Evolutionary conservation across 352 stramenopile genomes (phyloP).

Genomic region (Pythium volutum): DNA sequence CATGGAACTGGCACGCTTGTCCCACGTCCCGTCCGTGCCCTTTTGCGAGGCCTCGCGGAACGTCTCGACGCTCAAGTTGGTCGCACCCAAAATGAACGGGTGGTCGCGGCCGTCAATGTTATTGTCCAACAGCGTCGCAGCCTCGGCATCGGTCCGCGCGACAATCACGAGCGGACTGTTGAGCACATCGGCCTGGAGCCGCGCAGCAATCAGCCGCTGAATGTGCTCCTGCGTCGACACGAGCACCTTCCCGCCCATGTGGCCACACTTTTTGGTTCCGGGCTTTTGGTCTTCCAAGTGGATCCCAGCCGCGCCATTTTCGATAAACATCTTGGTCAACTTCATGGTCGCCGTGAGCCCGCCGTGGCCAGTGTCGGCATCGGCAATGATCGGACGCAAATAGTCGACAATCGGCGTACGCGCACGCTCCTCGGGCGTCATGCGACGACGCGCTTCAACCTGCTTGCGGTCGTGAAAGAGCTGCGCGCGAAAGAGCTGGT

Average conservation of each 20-base stretch:
- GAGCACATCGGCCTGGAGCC: slow-evolving; percentile 96
- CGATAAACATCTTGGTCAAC: slow-evolving; percentile 98
- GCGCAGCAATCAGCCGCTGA: slow-evolving; percentile 94
- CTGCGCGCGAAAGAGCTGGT: slow-evolving; percentile 97
- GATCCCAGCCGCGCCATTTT: slow-evolving; percentile 96
- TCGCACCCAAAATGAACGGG: slow-evolving; percentile 96
- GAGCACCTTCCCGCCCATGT: slow-evolving; percentile 98
- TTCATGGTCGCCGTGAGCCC: slow-evolving; percentile 98
- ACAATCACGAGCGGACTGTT: slow-evolving; percentile 95
- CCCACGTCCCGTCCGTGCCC: slow-evolving; percentile 82
- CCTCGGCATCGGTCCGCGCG: slow-evolving; percentile 96
- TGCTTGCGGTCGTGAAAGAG: slow-evolving; percentile 97
- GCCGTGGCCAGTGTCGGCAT: slow-evolving; percentile 97
- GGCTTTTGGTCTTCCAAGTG: slow-evolving; percentile 99
- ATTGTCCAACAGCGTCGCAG: slow-evolving; percentile 96
- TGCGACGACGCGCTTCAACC: slow-evolving; percentile 89
- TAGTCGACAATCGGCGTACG: slow-evolving; percentile 92
- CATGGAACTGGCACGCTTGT: slow-evolving; percentile 91
- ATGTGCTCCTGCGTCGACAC: slow-evolving; percentile 97
- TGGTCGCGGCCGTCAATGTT: slow-evolving; percentile 97
- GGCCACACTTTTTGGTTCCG: slow-evolving; percentile 99
- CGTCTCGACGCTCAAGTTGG: slow-evolving; percentile 85
- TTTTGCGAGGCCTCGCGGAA: slow-evolving; percentile 77
- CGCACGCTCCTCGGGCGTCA: slow-evolving; percentile 75
- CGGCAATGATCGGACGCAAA: slow-evolving; percentile 95